Conservation (phyloP, 2,329 filamentous ascomycete genomes). For the Salinomyces thailandicus region DNA sequence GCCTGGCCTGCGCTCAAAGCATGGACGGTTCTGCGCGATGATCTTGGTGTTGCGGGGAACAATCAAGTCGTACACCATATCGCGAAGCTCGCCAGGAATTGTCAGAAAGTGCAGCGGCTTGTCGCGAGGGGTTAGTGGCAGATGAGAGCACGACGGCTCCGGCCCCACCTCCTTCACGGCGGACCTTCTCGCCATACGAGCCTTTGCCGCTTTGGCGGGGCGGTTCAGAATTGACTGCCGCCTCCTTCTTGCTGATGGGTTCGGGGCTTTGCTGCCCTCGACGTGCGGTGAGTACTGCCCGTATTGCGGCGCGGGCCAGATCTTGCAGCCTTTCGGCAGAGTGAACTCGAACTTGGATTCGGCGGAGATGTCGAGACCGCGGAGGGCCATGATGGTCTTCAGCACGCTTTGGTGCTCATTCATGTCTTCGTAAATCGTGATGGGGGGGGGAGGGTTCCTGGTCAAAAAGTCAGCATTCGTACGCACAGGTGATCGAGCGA, state of each 20-base stretch:
- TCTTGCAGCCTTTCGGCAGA: constrained; percentile 1
- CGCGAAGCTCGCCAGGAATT: constrained; percentile 8
- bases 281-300: constrained; percentile 8
- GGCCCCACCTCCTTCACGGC: neutral
- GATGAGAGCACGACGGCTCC: constrained; percentile 1
- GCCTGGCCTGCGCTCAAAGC: neutral
- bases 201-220: constrained; percentile 1
- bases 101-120: constrained; percentile 3
- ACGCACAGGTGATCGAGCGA: no score
- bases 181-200: constrained; percentile 2
- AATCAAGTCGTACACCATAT: constrained; percentile 8
- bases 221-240: neutral
- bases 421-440: no score
- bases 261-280: constrained; percentile 1
- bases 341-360: constrained; percentile 7
- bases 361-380: constrained; percentile 5
- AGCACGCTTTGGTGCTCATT: constrained; percentile 4
- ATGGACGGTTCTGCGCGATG: constrained; percentile 3
- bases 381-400: constrained; percentile 6
- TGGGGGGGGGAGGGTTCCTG: no score
- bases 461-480: no score
- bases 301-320: constrained; percentile 6
- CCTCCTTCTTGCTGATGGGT: constrained; percentile 1
- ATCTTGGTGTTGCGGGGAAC: constrained; percentile 1
- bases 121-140: constrained; percentile 3